Conservation (phyloP, 2,329 filamentous ascomycete species). For the Colletotrichum musae region DNA sequence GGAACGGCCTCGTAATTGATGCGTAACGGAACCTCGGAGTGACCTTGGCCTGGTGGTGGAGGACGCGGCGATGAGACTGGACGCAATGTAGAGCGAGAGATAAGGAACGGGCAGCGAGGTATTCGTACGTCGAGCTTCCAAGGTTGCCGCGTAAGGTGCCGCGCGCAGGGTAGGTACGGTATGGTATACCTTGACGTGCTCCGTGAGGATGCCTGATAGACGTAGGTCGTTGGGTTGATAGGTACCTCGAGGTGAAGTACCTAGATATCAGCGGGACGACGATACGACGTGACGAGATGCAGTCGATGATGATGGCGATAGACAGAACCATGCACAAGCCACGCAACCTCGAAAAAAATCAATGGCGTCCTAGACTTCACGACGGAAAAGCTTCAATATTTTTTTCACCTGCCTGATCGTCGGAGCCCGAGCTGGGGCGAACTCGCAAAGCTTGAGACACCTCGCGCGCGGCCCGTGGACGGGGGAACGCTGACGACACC, state of each 20-base stretch:
- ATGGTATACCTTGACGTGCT: too few species aligned
- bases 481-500: conserved; percentile 20
- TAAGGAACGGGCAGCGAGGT: background rate
- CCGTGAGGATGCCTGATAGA: too few species aligned
- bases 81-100: conserved; percentile 11
- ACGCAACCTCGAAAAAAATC: conserved; percentile 22
- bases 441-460: conserved; percentile 35
- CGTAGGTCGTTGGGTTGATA: too few species aligned
- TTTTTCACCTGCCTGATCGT: background rate
- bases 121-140: conserved; percentile 11
- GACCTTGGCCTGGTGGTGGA: background rate
- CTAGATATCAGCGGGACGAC: too few species aligned
- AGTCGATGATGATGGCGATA: conserved; percentile 8
- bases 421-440: too few species aligned
- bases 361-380: conserved; percentile 1
- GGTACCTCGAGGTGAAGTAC: too few species aligned
- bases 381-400: background rate
- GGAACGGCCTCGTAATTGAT: conserved; percentile 44
- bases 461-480: conserved; percentile 19
- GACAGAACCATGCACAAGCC: conserved; percentile 17
- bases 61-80: background rate
- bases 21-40: conserved; percentile 37
- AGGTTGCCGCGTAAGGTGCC: background rate
- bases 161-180: too few species aligned
- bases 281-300: background rate